A percentile compares a stretch with the other conserved stretches of the same genome.
Evolutionary conservation across 352 stramenopile genomes (phyloP).

Genomic region (Globisporangium camurandrum): DNA sequence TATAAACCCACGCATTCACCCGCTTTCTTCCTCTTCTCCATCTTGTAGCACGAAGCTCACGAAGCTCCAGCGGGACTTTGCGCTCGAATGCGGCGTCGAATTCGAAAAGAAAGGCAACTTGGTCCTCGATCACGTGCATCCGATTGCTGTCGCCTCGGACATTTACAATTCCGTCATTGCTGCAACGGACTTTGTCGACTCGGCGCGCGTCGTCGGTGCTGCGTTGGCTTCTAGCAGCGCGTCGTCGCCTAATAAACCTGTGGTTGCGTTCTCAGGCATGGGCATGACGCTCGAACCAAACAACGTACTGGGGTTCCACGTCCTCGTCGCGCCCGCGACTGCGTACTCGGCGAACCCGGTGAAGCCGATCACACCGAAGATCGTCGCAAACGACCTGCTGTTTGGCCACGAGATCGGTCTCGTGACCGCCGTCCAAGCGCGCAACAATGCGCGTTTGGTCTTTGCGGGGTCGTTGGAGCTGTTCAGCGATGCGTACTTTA

Average conservation of each 20-base stretch:
- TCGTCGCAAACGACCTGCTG: slow-evolving; percentile 51
- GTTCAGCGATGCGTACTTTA: slow-evolving; percentile 86
- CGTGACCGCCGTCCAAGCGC: slow-evolving; percentile 79
- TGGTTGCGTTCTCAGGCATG: slow-evolving; percentile 76
- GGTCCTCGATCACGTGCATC: slow-evolving; percentile 84
- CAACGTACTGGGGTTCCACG: slow-evolving; percentile 80
- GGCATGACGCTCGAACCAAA: slow-evolving; percentile 74
- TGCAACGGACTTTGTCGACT: slow-evolving; percentile 62
- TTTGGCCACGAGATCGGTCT: slow-evolving; percentile 75
- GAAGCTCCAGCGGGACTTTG: slow-evolving; percentile 80
- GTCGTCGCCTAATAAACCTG: slow-evolving; percentile 62
- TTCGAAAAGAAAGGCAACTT: slow-evolving; percentile 84
- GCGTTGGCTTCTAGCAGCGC: slow-evolving; percentile 25
- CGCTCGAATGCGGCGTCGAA: slow-evolving; percentile 81
- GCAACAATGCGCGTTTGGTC: slow-evolving; percentile 88
- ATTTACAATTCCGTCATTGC: slow-evolving; percentile 76
- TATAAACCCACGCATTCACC: neutral
- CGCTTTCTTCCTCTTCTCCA: neutral
- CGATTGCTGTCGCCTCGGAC: slow-evolving; percentile 43
- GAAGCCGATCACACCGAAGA: slow-evolving; percentile 58
- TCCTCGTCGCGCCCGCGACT: slow-evolving; percentile 64
- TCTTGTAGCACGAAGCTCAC: slow-evolving; percentile 49
- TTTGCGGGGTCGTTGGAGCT: slow-evolving; percentile 84
- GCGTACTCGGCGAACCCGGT: slow-evolving; percentile 79
- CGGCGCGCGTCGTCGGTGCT: slow-evolving; percentile 48